A percentile compares a stretch with the other conserved stretches of the same genome.
Conservation (phyloP, 2,329 filamentous ascomycete genomes). For the Fusarium chlamydosporum region DNA sequence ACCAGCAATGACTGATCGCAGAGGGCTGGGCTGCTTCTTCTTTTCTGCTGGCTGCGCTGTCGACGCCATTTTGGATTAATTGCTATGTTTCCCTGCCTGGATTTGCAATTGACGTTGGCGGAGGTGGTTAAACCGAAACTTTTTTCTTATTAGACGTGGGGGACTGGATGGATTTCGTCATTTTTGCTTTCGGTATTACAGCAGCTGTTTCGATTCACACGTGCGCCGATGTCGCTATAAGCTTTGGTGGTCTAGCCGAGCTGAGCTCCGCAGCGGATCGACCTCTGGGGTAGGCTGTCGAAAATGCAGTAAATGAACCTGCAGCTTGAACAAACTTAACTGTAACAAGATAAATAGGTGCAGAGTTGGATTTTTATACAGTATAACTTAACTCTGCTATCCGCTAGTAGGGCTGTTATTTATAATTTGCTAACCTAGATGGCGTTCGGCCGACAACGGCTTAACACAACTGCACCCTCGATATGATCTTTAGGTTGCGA, state of each 20-base stretch:
- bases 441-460: no score
- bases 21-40: conserved; percentile 74
- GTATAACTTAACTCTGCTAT: no score
- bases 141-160: conserved; percentile 39
- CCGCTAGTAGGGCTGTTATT: no score
- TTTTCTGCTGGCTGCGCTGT: conserved; percentile 50
- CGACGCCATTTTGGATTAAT: conserved; percentile 50
- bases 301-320: neutral
- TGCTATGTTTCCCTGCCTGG: conserved; percentile 10
- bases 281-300: neutral
- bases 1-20: conserved; percentile 92
- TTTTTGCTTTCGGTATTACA: conserved; percentile 23
- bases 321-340: no score
- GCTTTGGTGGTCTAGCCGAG: conserved; percentile 7
- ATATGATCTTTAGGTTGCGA: no score
- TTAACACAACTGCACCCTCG: no score
- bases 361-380: no score
- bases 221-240: conserved; percentile 49
- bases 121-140: conserved; percentile 6
- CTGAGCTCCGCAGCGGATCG: conserved; percentile 12
- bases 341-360: neutral
- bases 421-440: no score
- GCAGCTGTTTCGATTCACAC: conserved; percentile 29
- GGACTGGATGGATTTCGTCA: conserved; percentile 48
- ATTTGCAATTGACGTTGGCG: conserved; percentile 6